Evolutionary conservation across 208 protist species (phyloP).

Genomic region (Leishmania braziliensis): DNA sequence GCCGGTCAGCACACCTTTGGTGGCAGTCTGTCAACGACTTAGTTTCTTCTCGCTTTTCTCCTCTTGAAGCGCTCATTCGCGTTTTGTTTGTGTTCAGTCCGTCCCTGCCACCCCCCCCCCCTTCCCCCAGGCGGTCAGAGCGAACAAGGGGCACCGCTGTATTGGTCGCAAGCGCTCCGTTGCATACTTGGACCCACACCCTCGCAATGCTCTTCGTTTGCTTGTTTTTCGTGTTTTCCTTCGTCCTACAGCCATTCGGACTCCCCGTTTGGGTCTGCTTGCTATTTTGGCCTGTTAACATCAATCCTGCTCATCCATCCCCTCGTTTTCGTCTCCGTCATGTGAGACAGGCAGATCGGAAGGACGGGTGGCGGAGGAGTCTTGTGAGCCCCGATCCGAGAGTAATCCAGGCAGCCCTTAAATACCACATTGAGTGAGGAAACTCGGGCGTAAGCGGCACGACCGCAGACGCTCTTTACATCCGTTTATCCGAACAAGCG

Average conservation of each 20-base stretch:
- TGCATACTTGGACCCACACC: background rate
- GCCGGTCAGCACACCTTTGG: background rate
- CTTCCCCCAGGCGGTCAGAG: background rate
- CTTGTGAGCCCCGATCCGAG: background rate
- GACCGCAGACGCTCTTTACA: background rate
- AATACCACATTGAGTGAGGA: background rate
- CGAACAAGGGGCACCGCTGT: background rate
- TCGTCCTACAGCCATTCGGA: background rate
- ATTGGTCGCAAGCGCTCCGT: background rate
- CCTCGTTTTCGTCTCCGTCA: background rate
- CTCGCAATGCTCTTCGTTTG: background rate
- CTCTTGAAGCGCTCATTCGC: background rate
- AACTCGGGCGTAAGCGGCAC: background rate
- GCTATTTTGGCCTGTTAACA: background rate
- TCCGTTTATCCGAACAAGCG: background rate
- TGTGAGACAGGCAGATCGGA: background rate
- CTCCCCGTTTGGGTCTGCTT: background rate
- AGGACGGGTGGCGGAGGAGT: background rate
- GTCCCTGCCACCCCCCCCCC: too few relatives aligned
- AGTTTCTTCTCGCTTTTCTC: background rate
- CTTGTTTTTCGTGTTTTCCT: background rate
- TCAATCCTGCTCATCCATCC: background rate
- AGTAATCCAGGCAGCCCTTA: background rate
- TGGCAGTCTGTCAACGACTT: background rate
- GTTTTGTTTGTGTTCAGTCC: background rate